Evolutionary conservation across 2,329 filamentous ascomycete species (phyloP).

Genomic region (Cryoendolithus antarcticus): DNA sequence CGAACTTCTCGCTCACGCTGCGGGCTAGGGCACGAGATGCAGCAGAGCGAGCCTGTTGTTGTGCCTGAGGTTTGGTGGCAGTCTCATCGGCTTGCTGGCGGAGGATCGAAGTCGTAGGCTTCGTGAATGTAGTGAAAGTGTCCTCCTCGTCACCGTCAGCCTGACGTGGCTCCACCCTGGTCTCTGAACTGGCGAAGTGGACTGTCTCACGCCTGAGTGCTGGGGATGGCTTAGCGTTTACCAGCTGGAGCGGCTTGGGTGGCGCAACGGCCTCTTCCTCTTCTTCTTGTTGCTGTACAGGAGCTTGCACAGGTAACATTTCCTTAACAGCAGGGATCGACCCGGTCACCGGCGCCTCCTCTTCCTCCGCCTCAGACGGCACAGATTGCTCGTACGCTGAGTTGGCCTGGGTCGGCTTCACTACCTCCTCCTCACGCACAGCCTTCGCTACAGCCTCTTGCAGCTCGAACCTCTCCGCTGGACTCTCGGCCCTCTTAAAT

Average conservation of each 20-base stretch:
- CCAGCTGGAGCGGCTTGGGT: no score
- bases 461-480: background rate
- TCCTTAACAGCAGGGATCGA: background rate
- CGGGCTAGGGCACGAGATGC: background rate
- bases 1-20: slow-evolving; percentile 1
- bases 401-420: background rate
- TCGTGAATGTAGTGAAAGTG: background rate
- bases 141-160: background rate
- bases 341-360: background rate
- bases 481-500: background rate
- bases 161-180: background rate
- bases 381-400: background rate
- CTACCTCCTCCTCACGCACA: slow-evolving; percentile 1
- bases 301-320: background rate
- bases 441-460: background rate
- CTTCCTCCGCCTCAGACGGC: background rate
- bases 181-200: background rate
- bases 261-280: no score
- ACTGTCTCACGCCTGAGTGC: no score
- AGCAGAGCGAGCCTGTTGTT: background rate
- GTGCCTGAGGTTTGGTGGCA: background rate
- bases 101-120: background rate
- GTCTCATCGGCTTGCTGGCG: background rate
- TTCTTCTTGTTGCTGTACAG: background rate
- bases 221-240: no score